Conservation (phyloP, 306 rosid species). For the Quercus ilex region DNA sequence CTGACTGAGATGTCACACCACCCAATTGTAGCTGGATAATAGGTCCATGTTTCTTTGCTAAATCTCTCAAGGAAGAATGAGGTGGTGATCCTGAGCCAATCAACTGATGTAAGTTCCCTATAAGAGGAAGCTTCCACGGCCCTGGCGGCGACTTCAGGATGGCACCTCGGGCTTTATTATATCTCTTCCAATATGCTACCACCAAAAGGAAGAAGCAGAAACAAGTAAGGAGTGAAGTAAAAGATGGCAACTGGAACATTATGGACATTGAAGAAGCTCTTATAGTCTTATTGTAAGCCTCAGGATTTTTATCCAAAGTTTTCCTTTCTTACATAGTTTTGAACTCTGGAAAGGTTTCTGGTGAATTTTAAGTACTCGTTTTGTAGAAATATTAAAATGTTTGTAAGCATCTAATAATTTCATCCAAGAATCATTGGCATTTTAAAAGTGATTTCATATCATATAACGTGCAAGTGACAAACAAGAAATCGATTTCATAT, state of each 20-base stretch:
- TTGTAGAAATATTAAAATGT: no score
- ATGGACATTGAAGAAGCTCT: neutral
- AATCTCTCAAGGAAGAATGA: neutral
- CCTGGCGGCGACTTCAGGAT: constrained; percentile 7
- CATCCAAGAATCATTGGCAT: no score
- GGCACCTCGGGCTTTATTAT: neutral
- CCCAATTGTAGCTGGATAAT: constrained; percentile 27
- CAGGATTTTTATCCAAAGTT: no score
- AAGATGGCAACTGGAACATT: neutral
- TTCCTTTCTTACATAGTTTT: no score
- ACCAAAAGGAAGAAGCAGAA: neutral
- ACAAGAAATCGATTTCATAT: no score
- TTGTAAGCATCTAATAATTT: no score
- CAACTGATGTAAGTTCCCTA: constrained; percentile 22
- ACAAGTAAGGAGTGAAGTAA: neutral
- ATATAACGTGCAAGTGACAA: no score
- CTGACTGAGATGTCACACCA: no score
- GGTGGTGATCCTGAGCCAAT: constrained; percentile 3
- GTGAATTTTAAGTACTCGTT: no score
- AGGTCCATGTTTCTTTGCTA: constrained; percentile 30
- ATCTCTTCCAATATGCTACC: neutral
- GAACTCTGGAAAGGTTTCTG: no score
- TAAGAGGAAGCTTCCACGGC: constrained; percentile 19
- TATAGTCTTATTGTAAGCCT: no score
- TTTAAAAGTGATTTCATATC: no score